These are phyloP conservation scores for Oxyria digyna DNA, from an alignment of 148 eudicot species.

Conservation along the genomic window DNA sequence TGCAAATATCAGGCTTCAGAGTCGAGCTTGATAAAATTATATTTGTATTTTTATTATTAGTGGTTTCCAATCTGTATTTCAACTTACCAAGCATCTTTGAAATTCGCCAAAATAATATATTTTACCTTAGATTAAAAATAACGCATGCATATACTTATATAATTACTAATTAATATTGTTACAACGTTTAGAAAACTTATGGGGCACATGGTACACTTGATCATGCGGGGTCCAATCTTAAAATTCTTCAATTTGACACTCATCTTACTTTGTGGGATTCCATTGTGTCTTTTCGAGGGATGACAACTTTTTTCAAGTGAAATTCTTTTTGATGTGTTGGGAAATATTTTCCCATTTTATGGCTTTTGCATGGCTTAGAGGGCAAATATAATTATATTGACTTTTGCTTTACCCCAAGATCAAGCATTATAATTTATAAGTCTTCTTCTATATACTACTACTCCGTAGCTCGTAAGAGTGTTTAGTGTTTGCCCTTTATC, in stretches of 20 bases:
- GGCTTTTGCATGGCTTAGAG: conserved; percentile 1
- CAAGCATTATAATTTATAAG: not conserved
- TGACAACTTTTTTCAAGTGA: not conserved
- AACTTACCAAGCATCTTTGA: too few relatives aligned
- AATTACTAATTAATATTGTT: not conserved
- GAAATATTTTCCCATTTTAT: not conserved
- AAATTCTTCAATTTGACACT: not conserved
- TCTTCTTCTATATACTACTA: not conserved
- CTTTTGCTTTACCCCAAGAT: not conserved
- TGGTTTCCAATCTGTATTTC: too few relatives aligned
- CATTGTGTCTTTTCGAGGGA: not conserved
- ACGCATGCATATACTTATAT: too few relatives aligned
- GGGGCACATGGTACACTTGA: not conserved
- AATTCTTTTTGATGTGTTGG: not conserved
- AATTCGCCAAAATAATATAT: too few relatives aligned
- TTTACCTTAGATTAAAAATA: too few relatives aligned
- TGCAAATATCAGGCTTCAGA: too few relatives aligned
- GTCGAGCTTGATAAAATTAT: too few relatives aligned
- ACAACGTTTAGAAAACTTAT: not conserved
- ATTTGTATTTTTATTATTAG: too few relatives aligned
- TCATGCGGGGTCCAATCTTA: not conserved
- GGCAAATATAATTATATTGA: not conserved
- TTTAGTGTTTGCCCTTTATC: too few relatives aligned
- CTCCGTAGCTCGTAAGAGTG: too few relatives aligned
- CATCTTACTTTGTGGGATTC: not conserved